Conservation (phyloP, 106 monocot genomes). For the Iris macrosiphon region DNA sequence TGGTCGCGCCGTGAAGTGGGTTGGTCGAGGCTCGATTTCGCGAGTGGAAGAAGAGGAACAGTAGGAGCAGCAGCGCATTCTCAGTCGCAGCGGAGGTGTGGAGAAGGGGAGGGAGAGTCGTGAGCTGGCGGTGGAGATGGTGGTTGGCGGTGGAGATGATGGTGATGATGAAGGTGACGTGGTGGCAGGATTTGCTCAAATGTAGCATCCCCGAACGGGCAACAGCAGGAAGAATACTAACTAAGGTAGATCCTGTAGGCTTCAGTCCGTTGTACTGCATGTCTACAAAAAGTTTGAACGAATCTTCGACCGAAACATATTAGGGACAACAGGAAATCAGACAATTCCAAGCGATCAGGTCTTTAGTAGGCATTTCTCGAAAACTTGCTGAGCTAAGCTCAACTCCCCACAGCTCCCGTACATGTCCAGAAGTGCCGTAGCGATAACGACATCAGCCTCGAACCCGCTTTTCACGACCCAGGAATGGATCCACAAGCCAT, state of each 20-base stretch:
- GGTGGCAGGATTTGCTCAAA: constrained; percentile 16
- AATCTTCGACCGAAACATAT: constrained; percentile 3
- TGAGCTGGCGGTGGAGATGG: too few relatives aligned
- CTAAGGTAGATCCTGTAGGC: constrained; percentile 22
- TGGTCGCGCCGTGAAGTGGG: too few relatives aligned
- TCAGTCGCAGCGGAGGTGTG: too few relatives aligned
- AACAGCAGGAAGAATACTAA: constrained; percentile 18
- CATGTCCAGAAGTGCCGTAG: constrained; percentile 17
- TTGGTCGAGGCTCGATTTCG: too few relatives aligned
- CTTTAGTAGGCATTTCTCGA: constrained; percentile 15
- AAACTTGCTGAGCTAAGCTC: constrained; percentile 10
- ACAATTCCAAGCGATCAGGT: constrained; percentile 24
- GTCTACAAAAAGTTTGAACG: constrained; percentile 8
- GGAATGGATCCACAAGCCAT: constrained; percentile 10
- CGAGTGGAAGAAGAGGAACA: too few relatives aligned
- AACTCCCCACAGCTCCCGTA: constrained; percentile 13
- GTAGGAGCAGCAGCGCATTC: too few relatives aligned
- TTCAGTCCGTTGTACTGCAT: constrained; percentile 14
- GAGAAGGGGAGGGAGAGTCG: too few relatives aligned
- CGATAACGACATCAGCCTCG: constrained; percentile 1
- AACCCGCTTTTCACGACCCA: constrained; percentile 14
- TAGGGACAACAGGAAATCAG: constrained; percentile 6
- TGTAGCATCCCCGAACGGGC: constrained; percentile 7
- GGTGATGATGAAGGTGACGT: too few relatives aligned
- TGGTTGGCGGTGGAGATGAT: too few relatives aligned